phyloP scores from a whole-genome alignment of 116 monocot species.

The Phalaenopsis hybrid region DNA sequence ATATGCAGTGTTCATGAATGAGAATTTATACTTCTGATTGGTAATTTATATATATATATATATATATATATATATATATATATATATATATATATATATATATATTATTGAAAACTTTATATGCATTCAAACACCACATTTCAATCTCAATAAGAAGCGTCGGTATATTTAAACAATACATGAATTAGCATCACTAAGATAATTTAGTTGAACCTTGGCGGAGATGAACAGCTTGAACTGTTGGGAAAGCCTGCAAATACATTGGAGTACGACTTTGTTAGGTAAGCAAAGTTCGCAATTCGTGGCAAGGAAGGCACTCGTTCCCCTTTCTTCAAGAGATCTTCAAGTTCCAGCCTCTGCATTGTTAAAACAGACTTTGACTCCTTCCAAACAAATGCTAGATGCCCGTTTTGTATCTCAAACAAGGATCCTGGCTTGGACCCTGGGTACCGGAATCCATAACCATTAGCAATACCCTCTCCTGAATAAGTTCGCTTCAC shows the following conservation, averaged over 20 bases:
- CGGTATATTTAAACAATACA: not conserved
- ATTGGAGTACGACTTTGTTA: slow-evolving; percentile 85
- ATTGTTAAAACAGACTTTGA: slow-evolving; percentile 53
- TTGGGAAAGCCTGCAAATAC: slow-evolving; percentile 48
- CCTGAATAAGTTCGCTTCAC: slow-evolving; percentile 39
- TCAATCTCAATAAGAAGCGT: not conserved
- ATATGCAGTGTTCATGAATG: not conserved
- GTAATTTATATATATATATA: not conserved
- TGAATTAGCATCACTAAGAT: not conserved
- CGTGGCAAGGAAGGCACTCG: slow-evolving; percentile 49
- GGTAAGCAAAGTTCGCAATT: slow-evolving; percentile 59
- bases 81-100: not conserved
- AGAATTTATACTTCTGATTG: not conserved
- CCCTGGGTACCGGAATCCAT: slow-evolving; percentile 74
- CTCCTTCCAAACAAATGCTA: slow-evolving; percentile 87
- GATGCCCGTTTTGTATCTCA: slow-evolving; percentile 42
- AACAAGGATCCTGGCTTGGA: slow-evolving; percentile 77
- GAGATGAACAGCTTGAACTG: slow-evolving; percentile 26
- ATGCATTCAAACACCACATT: not conserved
- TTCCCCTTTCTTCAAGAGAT: slow-evolving; percentile 65
- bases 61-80: not conserved
- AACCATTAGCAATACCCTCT: slow-evolving; percentile 76
- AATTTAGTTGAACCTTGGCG: slow-evolving; percentile 30
- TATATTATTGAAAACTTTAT: not conserved
- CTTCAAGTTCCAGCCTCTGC: slow-evolving; percentile 60